Evolutionary conservation across 495 filamentous ascomycete genomes (phyloP).

Genomic region (Podospora didyma): DNA sequence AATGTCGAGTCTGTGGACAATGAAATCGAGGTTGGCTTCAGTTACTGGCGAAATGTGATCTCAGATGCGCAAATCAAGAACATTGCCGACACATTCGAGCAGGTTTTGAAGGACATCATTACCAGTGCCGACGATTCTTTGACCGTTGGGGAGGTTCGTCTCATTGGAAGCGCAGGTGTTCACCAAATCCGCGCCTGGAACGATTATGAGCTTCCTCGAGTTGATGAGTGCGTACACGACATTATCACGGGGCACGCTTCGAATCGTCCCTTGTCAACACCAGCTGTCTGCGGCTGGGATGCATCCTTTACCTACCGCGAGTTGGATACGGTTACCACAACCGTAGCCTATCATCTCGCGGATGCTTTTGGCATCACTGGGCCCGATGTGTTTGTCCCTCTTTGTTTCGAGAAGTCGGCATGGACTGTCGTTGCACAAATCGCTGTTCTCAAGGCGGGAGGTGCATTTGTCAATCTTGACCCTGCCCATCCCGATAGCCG

Average conservation of each 20-base stretch:
- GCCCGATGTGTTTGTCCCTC: conserved; percentile 46
- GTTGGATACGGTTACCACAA: conserved; percentile 32
- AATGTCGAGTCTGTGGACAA: conserved; percentile 52
- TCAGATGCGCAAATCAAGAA: conserved; percentile 41
- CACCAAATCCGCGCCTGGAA: conserved; percentile 19
- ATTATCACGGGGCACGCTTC: conserved; percentile 44
- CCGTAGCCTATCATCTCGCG: conserved; percentile 42
- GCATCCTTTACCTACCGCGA: conserved; percentile 53
- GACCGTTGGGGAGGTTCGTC: conserved; percentile 20
- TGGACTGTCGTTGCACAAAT: conserved; percentile 42
- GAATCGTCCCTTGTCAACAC: too few species aligned
- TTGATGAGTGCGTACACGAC: conserved; percentile 42
- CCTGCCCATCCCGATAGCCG: conserved; percentile 49
- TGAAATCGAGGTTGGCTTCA: conserved; percentile 42
- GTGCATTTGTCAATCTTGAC: conserved; percentile 56
- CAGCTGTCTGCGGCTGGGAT: conserved; percentile 51
- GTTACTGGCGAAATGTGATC: conserved; percentile 50
- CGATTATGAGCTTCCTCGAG: conserved; percentile 13
- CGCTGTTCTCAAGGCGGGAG: conserved; percentile 43
- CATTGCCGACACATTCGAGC: conserved; percentile 46
- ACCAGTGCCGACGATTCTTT: conserved; percentile 13
- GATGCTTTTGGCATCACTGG: conserved; percentile 33
- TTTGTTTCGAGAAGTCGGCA: conserved; percentile 48
- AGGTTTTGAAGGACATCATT: conserved; percentile 39
- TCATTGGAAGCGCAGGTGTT: conserved; percentile 8